Conservation (phyloP, 2,329 filamentous ascomycete genomes). For the Fusarium pininemorale region DNA sequence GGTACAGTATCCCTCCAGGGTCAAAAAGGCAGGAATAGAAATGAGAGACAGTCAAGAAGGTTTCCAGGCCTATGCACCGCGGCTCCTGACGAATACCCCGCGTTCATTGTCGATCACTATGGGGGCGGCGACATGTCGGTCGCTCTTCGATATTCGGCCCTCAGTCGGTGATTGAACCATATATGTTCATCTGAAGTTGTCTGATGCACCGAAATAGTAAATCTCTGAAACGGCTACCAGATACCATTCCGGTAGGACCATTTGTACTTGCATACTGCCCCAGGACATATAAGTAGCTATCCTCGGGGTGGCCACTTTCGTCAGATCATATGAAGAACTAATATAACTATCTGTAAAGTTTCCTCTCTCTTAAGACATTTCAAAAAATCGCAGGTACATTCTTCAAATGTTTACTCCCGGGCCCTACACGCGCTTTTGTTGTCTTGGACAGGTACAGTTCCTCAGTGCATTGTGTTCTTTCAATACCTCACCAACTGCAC, state of each 20-base stretch:
- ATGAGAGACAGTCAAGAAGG: too few species aligned
- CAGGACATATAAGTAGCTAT: background rate
- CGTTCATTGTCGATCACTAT: background rate
- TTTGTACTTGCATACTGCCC: accelerated
- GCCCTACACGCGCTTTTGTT: background rate
- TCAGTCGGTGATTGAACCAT: conserved; percentile 11
- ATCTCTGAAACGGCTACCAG: accelerated
- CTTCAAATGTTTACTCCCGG: accelerated
- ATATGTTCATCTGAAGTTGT: background rate
- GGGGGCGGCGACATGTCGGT: conserved; percentile 18
- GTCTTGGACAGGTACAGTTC: background rate
- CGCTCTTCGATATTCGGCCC: conserved; percentile 7
- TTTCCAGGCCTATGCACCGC: background rate
- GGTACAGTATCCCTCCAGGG: too few species aligned
- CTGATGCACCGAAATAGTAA: background rate
- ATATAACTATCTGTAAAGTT: accelerated
- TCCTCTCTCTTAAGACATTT: accelerated
- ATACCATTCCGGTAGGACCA: accelerated
- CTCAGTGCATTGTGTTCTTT: background rate
- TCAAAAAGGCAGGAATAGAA: too few species aligned
- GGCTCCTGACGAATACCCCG: background rate
- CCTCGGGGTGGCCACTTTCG: accelerated
- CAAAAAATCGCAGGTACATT: accelerated
- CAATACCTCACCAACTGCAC: background rate
- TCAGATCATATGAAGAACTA: background rate